phyloP scores from a whole-genome alignment of 2,329 filamentous ascomycete genomes.

The Emydomyces testavorans region DNA sequence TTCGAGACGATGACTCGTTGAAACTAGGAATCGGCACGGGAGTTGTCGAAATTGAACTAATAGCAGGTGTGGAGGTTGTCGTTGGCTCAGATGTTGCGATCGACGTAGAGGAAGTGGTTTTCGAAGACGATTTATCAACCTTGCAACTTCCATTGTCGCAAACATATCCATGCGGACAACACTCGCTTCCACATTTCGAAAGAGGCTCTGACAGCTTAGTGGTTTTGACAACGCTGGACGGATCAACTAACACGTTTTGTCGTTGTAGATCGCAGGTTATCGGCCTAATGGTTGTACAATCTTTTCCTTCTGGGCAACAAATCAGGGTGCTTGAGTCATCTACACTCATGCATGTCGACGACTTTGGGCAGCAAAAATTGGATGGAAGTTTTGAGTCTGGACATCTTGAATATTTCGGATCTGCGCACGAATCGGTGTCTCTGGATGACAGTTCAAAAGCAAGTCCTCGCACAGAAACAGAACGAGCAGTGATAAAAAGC shows the following conservation, averaged over 20 bases:
- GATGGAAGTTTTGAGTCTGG: slow-evolving; percentile 29
- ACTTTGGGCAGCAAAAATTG: slow-evolving; percentile 36
- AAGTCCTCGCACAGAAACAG: neutral
- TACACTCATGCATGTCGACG: slow-evolving; percentile 32
- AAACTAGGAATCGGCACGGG: slow-evolving; percentile 17
- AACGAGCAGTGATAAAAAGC: neutral
- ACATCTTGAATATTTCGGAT: slow-evolving; percentile 26
- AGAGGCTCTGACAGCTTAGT: slow-evolving; percentile 32
- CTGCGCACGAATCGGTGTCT: slow-evolving; percentile 25
- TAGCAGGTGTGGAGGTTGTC: slow-evolving; percentile 18
- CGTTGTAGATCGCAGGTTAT: slow-evolving; percentile 35
- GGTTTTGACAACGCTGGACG: slow-evolving; percentile 32
- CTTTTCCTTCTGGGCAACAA: slow-evolving; percentile 36
- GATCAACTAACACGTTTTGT: slow-evolving; percentile 32
- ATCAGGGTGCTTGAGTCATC: slow-evolving; percentile 35
- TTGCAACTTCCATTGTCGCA: slow-evolving; percentile 26
- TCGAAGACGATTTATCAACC: slow-evolving; percentile 21
- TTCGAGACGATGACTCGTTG: slow-evolving; percentile 3
- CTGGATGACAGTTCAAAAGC: slow-evolving; percentile 8
- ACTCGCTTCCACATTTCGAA: slow-evolving; percentile 33
- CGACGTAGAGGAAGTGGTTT: slow-evolving; percentile 19
- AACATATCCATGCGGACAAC: slow-evolving; percentile 40
- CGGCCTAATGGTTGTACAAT: slow-evolving; percentile 33
- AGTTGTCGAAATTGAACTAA: slow-evolving; percentile 3
- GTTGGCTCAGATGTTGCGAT: slow-evolving; percentile 15